Percentiles rank a stretch among this genome's conserved stretches.
These are phyloP conservation scores for Dendrostoma leiphaemia DNA, from an alignment of 2,329 filamentous ascomycete species.

Conservation along the genomic window DNA sequence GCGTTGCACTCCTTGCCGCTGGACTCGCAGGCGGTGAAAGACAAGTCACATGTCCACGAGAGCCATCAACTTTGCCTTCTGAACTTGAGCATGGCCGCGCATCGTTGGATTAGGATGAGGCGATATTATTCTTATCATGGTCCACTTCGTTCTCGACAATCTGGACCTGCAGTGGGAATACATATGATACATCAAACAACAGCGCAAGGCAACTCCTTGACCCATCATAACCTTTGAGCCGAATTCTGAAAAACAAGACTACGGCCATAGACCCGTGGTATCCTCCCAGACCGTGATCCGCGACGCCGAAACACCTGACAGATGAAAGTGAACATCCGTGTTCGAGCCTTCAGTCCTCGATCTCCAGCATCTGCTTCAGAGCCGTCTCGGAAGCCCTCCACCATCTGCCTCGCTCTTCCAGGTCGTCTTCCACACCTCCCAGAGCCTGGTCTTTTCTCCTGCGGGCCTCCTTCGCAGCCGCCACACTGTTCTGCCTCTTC, in stretches of 20 bases:
- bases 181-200: no score
- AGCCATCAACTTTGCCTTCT: no score
- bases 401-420: conserved; percentile 76
- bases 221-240: neutral
- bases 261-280: neutral
- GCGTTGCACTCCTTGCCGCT: no score
- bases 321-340: neutral
- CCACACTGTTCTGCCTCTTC: conserved; percentile 62
- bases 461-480: conserved; percentile 69
- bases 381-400: conserved; percentile 66
- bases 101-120: no score
- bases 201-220: neutral
- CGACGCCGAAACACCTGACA: conserved; percentile 6
- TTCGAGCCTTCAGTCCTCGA: conserved; percentile 36
- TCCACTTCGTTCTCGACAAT: no score
- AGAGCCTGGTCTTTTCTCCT: conserved; percentile 65
- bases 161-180: no score
- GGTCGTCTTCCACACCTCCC: conserved; percentile 66
- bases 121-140: no score
- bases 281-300: neutral
- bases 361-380: conserved; percentile 61
- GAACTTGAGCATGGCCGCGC: no score
- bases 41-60: no score
- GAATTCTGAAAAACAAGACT: neutral
- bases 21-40: no score